Evolutionary conservation across 1,284 basidiomycete species (phyloP), one percentile per base, ranked within the genome.

Genomic region (Ustilago sp.): DNA sequence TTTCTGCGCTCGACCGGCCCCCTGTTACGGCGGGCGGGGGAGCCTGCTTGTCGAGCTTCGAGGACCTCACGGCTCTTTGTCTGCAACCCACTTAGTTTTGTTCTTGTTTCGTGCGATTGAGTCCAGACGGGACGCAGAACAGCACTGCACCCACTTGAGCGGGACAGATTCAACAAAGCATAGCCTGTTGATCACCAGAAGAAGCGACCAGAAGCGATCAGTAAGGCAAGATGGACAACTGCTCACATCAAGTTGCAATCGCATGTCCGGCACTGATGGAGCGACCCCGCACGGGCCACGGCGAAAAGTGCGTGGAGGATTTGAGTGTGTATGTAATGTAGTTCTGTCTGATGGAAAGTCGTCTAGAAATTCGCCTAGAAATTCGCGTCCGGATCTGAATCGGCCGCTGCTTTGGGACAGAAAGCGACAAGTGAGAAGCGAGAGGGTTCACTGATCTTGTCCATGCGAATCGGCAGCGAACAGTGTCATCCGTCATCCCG

Each of bases 361-460:
- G 23, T 4, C 11, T 39, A 17, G 15, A 15, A 50, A 31, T 11
- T 32, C 13, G 47, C 28, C 47, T 50, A 13, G 28, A 50, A 50
- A 50, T 50, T 50, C 48, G 48, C 48, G 28, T 50, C 31, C 48
- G 28, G 48, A 50, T 50, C 48, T 50, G 48, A 50, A 50, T 50
- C 48, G 48, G 48, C 48, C 28, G 48, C 48, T 50, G 48, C 48
- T 50, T 12, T 45, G 43, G 23, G 45, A 9, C 23, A 11, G 11
- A 28, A 13, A 13, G 19, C 19, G n/a, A 23, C n/a, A 28, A 48
- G n/a, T 13, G 48, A 50, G 48, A 31, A 19, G 9, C 28, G 48
- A 31, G 31, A 50, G 31, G 48, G 48, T 50, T 50, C 48, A 50
- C 48, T 50, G 48, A 50, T 50, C 28, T 12, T 50, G 48, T 50